These are phyloP conservation scores for Leucaena leucocephala DNA, from an alignment of 306 rosid genomes.

Conservation along the genomic window DNA sequence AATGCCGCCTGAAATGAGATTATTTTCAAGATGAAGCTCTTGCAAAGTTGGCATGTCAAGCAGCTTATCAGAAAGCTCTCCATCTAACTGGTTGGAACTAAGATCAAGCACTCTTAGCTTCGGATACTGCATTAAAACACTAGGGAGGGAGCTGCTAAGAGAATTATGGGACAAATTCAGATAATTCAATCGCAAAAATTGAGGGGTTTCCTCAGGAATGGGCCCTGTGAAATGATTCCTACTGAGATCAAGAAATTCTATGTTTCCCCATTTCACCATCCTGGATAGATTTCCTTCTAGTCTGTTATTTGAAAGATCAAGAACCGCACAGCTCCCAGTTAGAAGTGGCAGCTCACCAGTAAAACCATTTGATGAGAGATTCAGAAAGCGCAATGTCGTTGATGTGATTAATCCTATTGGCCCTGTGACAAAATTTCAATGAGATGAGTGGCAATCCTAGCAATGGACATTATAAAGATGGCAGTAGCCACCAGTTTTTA, in stretches of 20 bases:
- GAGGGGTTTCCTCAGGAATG: constrained; percentile 82
- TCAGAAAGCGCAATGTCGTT: constrained; percentile 63
- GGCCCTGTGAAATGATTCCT: constrained; percentile 72
- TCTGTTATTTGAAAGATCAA: constrained; percentile 87
- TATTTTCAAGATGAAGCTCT: constrained; percentile 80
- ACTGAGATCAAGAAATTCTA: constrained; percentile 90
- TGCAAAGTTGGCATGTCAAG: constrained; percentile 73
- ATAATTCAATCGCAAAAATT: constrained; percentile 76
- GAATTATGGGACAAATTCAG: constrained; percentile 79
- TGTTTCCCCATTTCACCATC: constrained; percentile 88
- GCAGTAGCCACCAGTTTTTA: constrained; percentile 10
- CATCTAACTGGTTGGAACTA: constrained; percentile 79
- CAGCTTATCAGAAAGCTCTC: constrained; percentile 59
- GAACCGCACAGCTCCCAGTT: constrained; percentile 89
- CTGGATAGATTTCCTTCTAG: constrained; percentile 79
- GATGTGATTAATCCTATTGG: constrained; percentile 72
- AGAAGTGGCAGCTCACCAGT: constrained; percentile 79
- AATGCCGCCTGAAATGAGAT: constrained; percentile 66
- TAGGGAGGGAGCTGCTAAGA: constrained; percentile 66
- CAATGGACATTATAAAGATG: not conserved
- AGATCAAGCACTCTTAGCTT: constrained; percentile 86
- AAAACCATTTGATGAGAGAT: constrained; percentile 80
- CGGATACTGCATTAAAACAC: constrained; percentile 76
- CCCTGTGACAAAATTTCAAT: constrained; percentile 61
- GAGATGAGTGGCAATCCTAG: constrained; percentile 36